Percentiles rank a stretch among this genome's conserved stretches.
These are phyloP conservation scores for Tetradesmus lagerheimii DNA, from an alignment of 139 green algal species.

Conservation along the genomic window DNA sequence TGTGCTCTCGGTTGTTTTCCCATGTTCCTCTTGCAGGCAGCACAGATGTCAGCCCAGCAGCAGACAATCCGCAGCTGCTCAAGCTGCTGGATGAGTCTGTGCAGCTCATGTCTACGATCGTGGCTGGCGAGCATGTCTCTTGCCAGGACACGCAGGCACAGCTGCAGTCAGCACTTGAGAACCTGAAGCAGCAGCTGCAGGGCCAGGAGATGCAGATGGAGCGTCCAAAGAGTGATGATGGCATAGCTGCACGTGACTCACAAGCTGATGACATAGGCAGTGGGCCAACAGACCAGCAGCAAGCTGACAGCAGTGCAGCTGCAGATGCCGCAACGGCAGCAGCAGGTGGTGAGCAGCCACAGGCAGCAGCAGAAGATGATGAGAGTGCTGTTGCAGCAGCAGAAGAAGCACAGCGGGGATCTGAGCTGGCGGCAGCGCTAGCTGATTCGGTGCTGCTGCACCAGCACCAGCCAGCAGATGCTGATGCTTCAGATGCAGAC, in stretches of 20 bases:
- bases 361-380: not conserved
- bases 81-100: slow-evolving; percentile 23
- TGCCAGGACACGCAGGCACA: slow-evolving; percentile 30
- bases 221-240: not conserved
- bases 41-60: slow-evolving; percentile 7
- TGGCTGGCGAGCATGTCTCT: not conserved
- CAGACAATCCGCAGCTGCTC: slow-evolving; percentile 9
- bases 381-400: not conserved
- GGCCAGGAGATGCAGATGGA: slow-evolving; percentile 34
- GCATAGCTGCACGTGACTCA: not conserved
- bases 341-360: not conserved
- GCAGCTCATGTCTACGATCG: not conserved
- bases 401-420: not conserved
- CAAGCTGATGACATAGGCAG: not conserved
- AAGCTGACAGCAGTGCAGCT: not conserved
- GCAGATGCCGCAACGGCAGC: not conserved
- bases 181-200: slow-evolving; percentile 38
- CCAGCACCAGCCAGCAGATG: not conserved
- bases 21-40: not conserved
- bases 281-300: not conserved
- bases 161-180: slow-evolving; percentile 14
- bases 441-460: not conserved
- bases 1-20: not conserved
- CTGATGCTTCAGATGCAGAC: not conserved
- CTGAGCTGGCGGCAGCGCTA: not conserved